phyloP scores from a whole-genome alignment of 768 basidiomycete species.

The Dioszegia hungarica region DNA sequence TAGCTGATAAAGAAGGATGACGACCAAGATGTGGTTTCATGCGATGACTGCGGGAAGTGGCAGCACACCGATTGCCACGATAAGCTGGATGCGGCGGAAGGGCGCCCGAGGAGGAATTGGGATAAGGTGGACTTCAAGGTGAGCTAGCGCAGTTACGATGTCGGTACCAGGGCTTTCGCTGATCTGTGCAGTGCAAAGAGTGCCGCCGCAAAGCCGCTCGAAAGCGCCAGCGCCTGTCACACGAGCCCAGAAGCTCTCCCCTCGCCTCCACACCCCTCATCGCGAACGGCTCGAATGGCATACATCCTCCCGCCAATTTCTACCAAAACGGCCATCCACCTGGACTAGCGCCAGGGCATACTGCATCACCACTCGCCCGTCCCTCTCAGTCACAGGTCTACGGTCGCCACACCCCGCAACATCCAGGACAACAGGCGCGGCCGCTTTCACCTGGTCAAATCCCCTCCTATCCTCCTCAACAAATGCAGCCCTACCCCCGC shows the following conservation, averaged over 20 bases:
- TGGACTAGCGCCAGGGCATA: not conserved
- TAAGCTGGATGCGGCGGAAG: constrained; percentile 60
- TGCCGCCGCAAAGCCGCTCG: constrained; percentile 30
- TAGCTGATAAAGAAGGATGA: constrained; percentile 60
- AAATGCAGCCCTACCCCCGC: not conserved
- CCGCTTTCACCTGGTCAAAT: not conserved
- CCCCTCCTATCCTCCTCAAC: not conserved
- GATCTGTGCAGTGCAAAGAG: constrained; percentile 31
- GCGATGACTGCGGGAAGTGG: constrained; percentile 77
- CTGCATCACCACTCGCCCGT: not conserved
- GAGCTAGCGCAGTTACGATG: not conserved
- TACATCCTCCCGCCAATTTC: not conserved
- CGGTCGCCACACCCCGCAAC: not conserved
- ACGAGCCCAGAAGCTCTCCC: not conserved
- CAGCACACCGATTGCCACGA: constrained; percentile 87
- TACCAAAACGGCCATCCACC: not conserved
- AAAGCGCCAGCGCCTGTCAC: constrained; percentile 16
- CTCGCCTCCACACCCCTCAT: not conserved
- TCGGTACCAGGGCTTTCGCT: not conserved
- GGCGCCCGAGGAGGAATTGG: constrained; percentile 73
- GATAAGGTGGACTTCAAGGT: constrained; percentile 67
- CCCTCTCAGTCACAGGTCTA: not conserved
- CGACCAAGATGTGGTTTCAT: constrained; percentile 71
- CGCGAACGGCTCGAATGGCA: not conserved
- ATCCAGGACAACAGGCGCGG: not conserved